phyloP scores from a whole-genome alignment of 148 eudicot genomes.

The Dianthus caryophyllus region DNA sequence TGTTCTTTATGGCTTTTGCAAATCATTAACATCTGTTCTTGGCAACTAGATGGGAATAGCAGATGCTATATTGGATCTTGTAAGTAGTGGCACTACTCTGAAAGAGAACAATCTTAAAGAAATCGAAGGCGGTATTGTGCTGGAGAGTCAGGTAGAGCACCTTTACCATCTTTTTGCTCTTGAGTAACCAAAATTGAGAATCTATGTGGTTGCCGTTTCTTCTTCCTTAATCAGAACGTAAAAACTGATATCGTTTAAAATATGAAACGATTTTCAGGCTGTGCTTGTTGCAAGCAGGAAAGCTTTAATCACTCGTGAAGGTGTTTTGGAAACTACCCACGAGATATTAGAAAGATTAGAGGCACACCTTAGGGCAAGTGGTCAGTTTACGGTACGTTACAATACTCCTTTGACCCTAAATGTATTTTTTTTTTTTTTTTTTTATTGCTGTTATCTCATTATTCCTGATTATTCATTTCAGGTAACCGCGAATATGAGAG shows the following conservation, averaged over 20 bases:
- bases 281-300: slow-evolving; percentile 89
- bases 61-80: slow-evolving; percentile 97
- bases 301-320: slow-evolving; percentile 56
- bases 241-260: slow-evolving; percentile 2
- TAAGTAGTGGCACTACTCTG: slow-evolving; percentile 89
- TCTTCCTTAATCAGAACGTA: not conserved
- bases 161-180: not conserved
- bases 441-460: slow-evolving; percentile 12
- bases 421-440: not conserved
- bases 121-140: slow-evolving; percentile 77
- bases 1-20: not conserved
- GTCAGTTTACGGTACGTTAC: slow-evolving; percentile 67
- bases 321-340: slow-evolving; percentile 68
- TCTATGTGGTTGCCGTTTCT: slow-evolving; percentile 8
- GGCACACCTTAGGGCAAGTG: slow-evolving; percentile 80
- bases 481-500: slow-evolving; percentile 97
- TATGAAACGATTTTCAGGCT: slow-evolving; percentile 45
- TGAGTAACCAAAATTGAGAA: not conserved
- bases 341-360: slow-evolving; percentile 95
- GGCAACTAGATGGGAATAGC: slow-evolving; percentile 84
- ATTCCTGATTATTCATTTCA: slow-evolving; percentile 24
- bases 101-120: slow-evolving; percentile 92
- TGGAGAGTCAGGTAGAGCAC: slow-evolving; percentile 75
- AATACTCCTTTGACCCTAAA: not conserved
- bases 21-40: slow-evolving; percentile 20